Conservation (phyloP, 495 filamentous ascomycete genomes). For the Aspergillus campestris region DNA sequence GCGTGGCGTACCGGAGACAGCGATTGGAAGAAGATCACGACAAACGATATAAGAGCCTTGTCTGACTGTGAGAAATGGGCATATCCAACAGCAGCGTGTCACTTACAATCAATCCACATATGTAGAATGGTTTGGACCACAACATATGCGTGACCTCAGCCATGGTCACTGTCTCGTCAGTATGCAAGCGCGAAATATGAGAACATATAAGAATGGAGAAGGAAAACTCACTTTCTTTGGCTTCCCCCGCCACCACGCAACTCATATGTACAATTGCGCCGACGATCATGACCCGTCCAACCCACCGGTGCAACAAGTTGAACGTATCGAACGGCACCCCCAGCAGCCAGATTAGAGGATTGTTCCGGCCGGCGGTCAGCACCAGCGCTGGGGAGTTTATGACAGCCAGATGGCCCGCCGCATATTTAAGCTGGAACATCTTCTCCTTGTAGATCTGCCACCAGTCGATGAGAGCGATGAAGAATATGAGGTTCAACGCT, state of each 20-base stretch:
- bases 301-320: conserved; percentile 41
- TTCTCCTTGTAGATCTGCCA: conserved; percentile 22
- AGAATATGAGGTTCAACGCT: conserved; percentile 27
- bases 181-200: not conserved
- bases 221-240: conserved; percentile 18
- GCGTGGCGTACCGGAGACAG: conserved; percentile 46
- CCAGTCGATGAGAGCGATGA: conserved; percentile 34
- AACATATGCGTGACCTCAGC: conserved; percentile 20
- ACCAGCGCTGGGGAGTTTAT: conserved; percentile 36
- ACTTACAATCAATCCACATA: conserved; percentile 31
- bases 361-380: conserved; percentile 36
- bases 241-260: conserved; percentile 23
- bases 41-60: conserved; percentile 35
- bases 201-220: not conserved
- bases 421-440: conserved; percentile 33
- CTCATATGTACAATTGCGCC: conserved; percentile 30
- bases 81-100: not conserved
- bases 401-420: conserved; percentile 32
- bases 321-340: conserved; percentile 34
- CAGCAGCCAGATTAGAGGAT: conserved; percentile 29
- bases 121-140: conserved; percentile 27
- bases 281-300: conserved; percentile 29
- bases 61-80: not conserved
- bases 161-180: conserved; percentile 12
- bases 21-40: conserved; percentile 41